A percentile compares a stretch with the other conserved stretches of the same genome.
Evolutionary conservation across 2,329 filamentous ascomycete species (phyloP).

Genomic region (Paracoccidioides brasiliensis): DNA sequence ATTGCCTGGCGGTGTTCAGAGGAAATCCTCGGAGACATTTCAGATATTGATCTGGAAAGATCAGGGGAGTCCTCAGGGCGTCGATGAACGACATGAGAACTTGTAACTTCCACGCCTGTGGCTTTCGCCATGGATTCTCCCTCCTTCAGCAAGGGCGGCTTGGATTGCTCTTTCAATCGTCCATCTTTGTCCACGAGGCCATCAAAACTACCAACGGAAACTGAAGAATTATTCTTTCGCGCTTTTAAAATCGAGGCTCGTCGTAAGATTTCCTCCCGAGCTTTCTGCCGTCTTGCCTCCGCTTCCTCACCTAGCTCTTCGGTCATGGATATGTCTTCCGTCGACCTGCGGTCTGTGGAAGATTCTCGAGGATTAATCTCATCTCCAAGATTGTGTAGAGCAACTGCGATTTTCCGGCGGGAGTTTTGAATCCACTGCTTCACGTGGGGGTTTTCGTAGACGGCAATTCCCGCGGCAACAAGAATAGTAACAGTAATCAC

Average conservation of each 20-base stretch:
- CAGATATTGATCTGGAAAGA: slow-evolving; percentile 11
- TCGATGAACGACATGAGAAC: slow-evolving; percentile 17
- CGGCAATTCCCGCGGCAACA: slow-evolving; percentile 48
- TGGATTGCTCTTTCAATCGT: slow-evolving; percentile 14
- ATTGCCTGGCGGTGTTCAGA: slow-evolving; percentile 10
- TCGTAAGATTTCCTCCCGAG: slow-evolving; percentile 34
- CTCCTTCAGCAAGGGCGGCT: background rate
- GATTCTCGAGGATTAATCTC: slow-evolving; percentile 40
- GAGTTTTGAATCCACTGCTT: slow-evolving; percentile 50
- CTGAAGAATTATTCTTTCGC: slow-evolving; percentile 16
- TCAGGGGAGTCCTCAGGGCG: slow-evolving; percentile 6
- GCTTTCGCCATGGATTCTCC: slow-evolving; percentile 19
- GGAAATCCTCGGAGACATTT: slow-evolving; percentile 8
- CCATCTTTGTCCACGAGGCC: slow-evolving; percentile 33
- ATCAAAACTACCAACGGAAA: slow-evolving; percentile 28
- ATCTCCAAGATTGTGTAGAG: slow-evolving; percentile 47
- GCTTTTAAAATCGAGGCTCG: slow-evolving; percentile 30
- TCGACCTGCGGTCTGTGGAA: slow-evolving; percentile 12
- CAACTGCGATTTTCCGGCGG: slow-evolving; percentile 47
- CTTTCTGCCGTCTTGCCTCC: slow-evolving; percentile 31
- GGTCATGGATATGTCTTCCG: slow-evolving; percentile 35
- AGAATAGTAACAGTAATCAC: slow-evolving; percentile 50
- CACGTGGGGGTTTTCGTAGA: slow-evolving; percentile 51
- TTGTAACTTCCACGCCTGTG: slow-evolving; percentile 24
- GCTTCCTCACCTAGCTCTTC: slow-evolving; percentile 33